phyloP scores from a whole-genome alignment of 345 rosid genomes.

The Carallia brachiata region DNA sequence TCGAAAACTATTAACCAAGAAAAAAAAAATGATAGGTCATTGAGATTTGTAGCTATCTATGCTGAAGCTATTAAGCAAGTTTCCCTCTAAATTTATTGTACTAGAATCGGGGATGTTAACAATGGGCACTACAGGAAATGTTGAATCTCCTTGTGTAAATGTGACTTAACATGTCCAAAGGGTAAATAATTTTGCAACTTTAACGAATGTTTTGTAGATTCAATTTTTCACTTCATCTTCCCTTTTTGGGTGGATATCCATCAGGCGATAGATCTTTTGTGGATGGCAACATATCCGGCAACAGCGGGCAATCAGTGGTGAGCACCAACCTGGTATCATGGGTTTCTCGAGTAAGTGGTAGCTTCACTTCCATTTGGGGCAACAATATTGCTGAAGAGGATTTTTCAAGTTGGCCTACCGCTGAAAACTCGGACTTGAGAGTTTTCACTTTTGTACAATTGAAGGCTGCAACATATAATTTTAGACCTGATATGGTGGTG shows the following conservation, averaged over 20 bases:
- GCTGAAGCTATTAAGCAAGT: too few species aligned
- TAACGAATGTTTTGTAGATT: not conserved
- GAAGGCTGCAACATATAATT: slow-evolving; percentile 11
- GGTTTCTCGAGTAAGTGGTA: not conserved
- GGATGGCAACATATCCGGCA: not conserved
- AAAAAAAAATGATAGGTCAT: too few species aligned
- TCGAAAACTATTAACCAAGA: too few species aligned
- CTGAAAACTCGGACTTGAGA: not conserved
- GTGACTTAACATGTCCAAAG: too few species aligned
- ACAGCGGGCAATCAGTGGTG: not conserved
- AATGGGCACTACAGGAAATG: too few species aligned
- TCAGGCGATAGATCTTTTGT: not conserved
- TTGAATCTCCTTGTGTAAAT: too few species aligned
- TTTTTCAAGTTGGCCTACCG: too few species aligned
- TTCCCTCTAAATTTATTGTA: too few species aligned
- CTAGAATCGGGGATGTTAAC: too few species aligned
- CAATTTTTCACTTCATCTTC: not conserved
- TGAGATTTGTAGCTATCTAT: too few species aligned
- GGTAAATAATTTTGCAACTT: too few species aligned
- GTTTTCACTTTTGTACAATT: slow-evolving; percentile 4
- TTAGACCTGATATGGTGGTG: slow-evolving; percentile 3
- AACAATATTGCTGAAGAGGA: slow-evolving; percentile 5
- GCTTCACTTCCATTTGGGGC: slow-evolving; percentile 4
- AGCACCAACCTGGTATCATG: not conserved
- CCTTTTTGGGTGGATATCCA: not conserved